phyloP scores from a whole-genome alignment of 805 yeast species.

The Wilhelminamyces savonicus region DNA sequence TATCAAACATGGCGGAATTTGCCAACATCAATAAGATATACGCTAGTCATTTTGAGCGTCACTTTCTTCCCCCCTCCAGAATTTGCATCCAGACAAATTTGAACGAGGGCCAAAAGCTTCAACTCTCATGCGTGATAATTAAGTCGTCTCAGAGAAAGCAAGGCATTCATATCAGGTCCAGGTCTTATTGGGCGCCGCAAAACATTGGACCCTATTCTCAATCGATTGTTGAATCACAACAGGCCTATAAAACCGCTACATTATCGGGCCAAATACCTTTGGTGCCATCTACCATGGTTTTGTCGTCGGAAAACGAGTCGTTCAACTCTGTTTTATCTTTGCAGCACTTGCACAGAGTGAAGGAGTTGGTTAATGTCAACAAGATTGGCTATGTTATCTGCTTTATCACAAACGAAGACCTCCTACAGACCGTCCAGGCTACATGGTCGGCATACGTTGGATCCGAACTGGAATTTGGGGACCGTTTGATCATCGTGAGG shows the following conservation, averaged over 20 bases:
- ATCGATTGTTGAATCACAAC: constrained; percentile 44
- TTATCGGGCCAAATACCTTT: constrained; percentile 92
- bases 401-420: constrained; percentile 36
- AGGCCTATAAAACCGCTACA: constrained; percentile 41
- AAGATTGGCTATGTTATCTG: constrained; percentile 47
- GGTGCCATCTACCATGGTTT: constrained; percentile 62
- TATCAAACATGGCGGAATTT: constrained; percentile 64
- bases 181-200: constrained; percentile 98
- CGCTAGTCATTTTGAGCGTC: constrained; percentile 44
- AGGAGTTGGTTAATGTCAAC: constrained; percentile 43
- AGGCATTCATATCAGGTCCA: constrained; percentile 87
- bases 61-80: constrained; percentile 78
- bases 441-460: constrained; percentile 42
- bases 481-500: constrained; percentile 43
- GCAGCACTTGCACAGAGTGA: constrained; percentile 68
- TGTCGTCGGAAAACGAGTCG: constrained; percentile 14
- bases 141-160: constrained; percentile 29
- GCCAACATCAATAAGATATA: constrained; percentile 57
- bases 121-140: constrained; percentile 56
- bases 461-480: constrained; percentile 9
- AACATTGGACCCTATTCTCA: constrained; percentile 98
- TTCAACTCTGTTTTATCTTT: constrained; percentile 51
- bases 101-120: constrained; percentile 33
- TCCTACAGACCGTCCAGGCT: constrained; percentile 23
- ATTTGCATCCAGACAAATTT: constrained; percentile 67